Base-by-base conservation (phyloP, 164 flowering plant genomes). In the Platanus orientalis region DNA sequence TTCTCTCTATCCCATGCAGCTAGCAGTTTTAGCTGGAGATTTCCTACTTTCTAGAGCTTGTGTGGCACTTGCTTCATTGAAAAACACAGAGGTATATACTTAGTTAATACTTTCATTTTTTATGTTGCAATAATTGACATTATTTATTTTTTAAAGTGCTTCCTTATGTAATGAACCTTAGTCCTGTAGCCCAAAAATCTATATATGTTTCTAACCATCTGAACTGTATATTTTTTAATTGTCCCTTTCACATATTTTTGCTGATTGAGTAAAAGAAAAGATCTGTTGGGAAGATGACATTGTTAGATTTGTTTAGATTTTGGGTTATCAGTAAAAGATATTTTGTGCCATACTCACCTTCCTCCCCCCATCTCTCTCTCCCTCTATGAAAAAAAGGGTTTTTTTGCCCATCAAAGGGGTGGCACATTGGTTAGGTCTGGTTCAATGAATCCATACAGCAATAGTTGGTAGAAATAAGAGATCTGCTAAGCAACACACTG, bases 1-100 rank as follows among this genome's bases (percentile, higher is more conserved):
- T 51, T 52, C 1, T 5, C 7, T n/a, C 42, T 60, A 39, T 57
- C 3, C 57, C 58, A 63, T 79, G 79, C 85, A 95, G 99, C 60
- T 95, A 55, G 78, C 96, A 55, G 97, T 92, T 26, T 72, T 95
- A 74, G 97, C 99, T 19, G 99, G 97, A 50, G 97, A 95, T 79
- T 95, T 95, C 76, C 78, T 95, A 69, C 94, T 92, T 64, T 95
- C 98, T 50, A 80, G 96, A 70, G 98, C 98, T 64, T 93, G 96
- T 84, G 86, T 90, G 34, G 86, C 94, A 24, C 88, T 93, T 60
- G 94, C 97, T 53, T 81, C 98, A 63, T 71, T 93, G 58, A 80
- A 79, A 67, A 88, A 90, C 75, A 88, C 90, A 4, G 97, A 90
- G 86, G 98, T 90, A 81, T 53, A 32, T 26, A 17, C 60, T 24